phyloP scores from a whole-genome alignment of 2,329 filamentous ascomycete species.

The Coleophoma cylindrospora region DNA sequence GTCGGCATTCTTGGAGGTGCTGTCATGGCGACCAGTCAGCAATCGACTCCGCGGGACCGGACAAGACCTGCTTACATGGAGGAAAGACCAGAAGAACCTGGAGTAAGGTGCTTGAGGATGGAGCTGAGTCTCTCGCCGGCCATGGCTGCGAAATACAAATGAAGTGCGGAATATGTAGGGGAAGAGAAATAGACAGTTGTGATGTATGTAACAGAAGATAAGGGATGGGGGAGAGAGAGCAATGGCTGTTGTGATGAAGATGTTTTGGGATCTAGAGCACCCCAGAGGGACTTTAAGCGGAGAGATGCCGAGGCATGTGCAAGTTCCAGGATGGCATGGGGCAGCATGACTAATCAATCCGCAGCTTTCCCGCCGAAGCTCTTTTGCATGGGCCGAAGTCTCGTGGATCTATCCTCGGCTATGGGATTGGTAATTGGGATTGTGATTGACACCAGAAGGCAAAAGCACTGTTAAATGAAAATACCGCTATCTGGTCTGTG shows the following conservation, averaged over 20 bases:
- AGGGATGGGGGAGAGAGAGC: neutral
- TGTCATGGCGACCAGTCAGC: constrained; percentile 32
- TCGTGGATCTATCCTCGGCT: no score
- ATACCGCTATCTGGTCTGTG: no score
- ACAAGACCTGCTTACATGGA: constrained; percentile 62
- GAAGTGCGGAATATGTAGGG: neutral
- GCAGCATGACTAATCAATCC: no score
- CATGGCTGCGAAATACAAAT: constrained; percentile 44
- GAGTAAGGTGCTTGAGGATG: constrained; percentile 80
- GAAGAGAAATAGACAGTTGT: neutral
- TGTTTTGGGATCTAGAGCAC: neutral
- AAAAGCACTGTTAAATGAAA: no score
- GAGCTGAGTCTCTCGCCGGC: constrained; percentile 81
- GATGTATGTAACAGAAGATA: neutral
- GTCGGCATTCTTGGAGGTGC: constrained; percentile 87
- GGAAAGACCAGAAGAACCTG: constrained; percentile 64
- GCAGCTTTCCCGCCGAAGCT: no score
- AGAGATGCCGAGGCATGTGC: neutral
- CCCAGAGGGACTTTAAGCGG: neutral
- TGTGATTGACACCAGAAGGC: no score
- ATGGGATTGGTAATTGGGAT: no score
- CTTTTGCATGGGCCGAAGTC: no score
- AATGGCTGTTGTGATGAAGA: neutral
- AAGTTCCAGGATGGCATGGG: no score
- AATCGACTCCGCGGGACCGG: constrained; percentile 8